Conservation (phyloP, 139 green algal genomes). For the Ettlia oleoabundans region DNA sequence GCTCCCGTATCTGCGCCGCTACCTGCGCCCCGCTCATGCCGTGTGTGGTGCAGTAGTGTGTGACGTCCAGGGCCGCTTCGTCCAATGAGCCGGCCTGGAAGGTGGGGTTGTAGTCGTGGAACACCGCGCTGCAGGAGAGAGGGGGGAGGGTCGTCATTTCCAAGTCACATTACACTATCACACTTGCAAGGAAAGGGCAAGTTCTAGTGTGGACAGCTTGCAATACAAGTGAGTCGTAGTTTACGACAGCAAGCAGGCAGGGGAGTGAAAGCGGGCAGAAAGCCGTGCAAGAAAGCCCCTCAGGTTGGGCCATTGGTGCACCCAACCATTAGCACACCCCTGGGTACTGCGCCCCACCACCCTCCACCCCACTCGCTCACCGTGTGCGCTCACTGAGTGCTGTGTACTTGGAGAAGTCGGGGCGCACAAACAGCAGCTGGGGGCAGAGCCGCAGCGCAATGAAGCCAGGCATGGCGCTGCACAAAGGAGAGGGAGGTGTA, state of each 20-base stretch:
- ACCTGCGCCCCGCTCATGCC: constrained; percentile 61
- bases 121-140: constrained; percentile 58
- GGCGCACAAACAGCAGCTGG: constrained; percentile 75
- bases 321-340: too few species aligned
- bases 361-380: neutral
- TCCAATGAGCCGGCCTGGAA: constrained; percentile 81
- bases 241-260: neutral
- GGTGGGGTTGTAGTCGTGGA: constrained; percentile 75
- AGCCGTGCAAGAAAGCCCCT: too few species aligned
- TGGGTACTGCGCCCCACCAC: neutral
- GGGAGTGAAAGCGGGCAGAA: too few species aligned
- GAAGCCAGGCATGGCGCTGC: constrained; percentile 62
- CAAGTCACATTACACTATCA: too few species aligned
- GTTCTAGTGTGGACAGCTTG: too few species aligned
- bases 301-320: too few species aligned
- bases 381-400: constrained; percentile 3
- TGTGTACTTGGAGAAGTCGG: constrained; percentile 64
- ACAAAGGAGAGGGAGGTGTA: neutral
- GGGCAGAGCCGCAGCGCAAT: constrained; percentile 85
- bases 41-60: constrained; percentile 65
- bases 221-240: neutral
- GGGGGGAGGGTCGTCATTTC: too few species aligned
- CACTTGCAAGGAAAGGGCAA: too few species aligned
- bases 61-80: constrained; percentile 88
- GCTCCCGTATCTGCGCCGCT: constrained; percentile 58